Conservation (phyloP, 139 green algal species). For the Ostreobium quekettii region DNA sequence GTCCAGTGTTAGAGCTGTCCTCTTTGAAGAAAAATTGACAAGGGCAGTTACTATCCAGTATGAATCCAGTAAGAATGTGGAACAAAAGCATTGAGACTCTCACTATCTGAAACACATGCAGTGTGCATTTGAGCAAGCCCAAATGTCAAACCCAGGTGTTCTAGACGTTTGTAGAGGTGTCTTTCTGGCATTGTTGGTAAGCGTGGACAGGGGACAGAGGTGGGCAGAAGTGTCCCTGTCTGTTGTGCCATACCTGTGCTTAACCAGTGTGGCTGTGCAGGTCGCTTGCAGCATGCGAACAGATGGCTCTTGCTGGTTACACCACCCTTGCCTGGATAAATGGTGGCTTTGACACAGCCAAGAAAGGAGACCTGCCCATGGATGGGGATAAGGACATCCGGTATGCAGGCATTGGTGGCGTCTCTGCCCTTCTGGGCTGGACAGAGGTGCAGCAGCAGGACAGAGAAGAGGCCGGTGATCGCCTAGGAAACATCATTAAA, state of each 20-base stretch:
- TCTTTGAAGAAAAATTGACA: too few species aligned
- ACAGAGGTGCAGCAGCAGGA: slow-evolving; percentile 75
- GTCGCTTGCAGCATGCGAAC: slow-evolving; percentile 75
- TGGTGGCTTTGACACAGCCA: slow-evolving; percentile 75
- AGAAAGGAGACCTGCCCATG: slow-evolving; percentile 53
- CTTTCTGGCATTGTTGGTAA: too few species aligned
- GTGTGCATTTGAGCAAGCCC: too few species aligned
- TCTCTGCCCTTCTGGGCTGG: slow-evolving; percentile 77
- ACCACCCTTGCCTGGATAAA: slow-evolving; percentile 78
- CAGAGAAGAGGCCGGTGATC: slow-evolving; percentile 16
- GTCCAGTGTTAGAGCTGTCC: too few species aligned
- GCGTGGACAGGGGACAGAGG: too few species aligned
- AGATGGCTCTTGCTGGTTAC: slow-evolving; percentile 66
- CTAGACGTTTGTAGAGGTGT: too few species aligned
- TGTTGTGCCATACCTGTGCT: background rate
- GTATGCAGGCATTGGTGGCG: slow-evolving; percentile 72
- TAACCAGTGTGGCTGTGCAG: slow-evolving; percentile 16
- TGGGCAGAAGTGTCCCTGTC: too few species aligned
- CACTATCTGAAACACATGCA: too few species aligned
- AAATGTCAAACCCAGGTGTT: too few species aligned
- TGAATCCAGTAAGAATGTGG: too few species aligned
- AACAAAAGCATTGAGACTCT: too few species aligned
- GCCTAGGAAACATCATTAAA: slow-evolving; percentile 4
- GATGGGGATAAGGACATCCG: slow-evolving; percentile 45
- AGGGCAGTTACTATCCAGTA: too few species aligned